These are phyloP conservation scores for Boletus pseudopeckii DNA, from an alignment of 768 basidiomycete genomes.

Conservation along the genomic window DNA sequence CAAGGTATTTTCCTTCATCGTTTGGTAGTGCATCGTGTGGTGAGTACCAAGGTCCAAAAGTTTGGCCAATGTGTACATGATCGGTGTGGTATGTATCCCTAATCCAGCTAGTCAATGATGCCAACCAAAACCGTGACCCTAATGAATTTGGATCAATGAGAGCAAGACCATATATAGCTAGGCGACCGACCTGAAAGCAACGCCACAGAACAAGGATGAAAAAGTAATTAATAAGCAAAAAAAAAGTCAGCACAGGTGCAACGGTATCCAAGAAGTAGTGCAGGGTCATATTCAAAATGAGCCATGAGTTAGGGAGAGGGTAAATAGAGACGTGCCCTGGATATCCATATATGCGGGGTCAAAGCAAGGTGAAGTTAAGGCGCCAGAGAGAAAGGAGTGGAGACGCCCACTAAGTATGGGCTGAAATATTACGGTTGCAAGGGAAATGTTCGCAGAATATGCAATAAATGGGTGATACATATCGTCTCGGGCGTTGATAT, in stretches of 20 bases:
- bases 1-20: background rate
- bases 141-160: slow-evolving; percentile 3
- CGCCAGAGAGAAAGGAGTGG: slow-evolving; percentile 9
- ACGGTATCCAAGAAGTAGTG: slow-evolving; percentile 27
- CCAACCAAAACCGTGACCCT: slow-evolving; percentile 7
- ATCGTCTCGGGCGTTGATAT: slow-evolving; percentile 9
- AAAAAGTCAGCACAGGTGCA: slow-evolving; percentile 6
- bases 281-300: slow-evolving; percentile 8
- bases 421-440: slow-evolving; percentile 18
- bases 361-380: slow-evolving; percentile 4
- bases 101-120: slow-evolving; percentile 18
- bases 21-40: background rate
- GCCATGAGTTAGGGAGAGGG: slow-evolving; percentile 4
- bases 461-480: slow-evolving; percentile 23
- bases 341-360: slow-evolving; percentile 12
- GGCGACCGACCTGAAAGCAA: slow-evolving; percentile 2
- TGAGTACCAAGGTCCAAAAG: slow-evolving; percentile 1
- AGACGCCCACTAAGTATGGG: slow-evolving; percentile 19
- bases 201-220: slow-evolving; percentile 3
- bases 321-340: slow-evolving; percentile 6
- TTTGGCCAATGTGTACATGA: slow-evolving; percentile 11
- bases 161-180: background rate
- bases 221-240: slow-evolving; percentile 1
- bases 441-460: slow-evolving; percentile 19
- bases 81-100: slow-evolving; percentile 1